Percentiles rank a stretch among this genome's conserved stretches.
phyloP scores from a whole-genome alignment of 768 basidiomycete genomes.

The Termitomyces sp. region DNA sequence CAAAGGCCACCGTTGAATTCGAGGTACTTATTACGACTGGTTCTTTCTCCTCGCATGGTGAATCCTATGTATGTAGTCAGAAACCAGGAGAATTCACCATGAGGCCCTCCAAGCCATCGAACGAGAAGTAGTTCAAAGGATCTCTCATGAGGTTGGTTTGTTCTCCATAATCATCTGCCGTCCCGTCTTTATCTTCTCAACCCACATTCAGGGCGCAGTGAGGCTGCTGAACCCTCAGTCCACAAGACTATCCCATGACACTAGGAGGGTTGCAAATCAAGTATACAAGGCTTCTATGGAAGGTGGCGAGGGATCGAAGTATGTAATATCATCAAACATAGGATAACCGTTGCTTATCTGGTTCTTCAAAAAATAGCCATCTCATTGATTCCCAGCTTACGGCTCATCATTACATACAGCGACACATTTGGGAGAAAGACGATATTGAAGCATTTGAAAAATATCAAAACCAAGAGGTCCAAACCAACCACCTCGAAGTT shows the following conservation, averaged over 20 bases:
- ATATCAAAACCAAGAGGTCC: not conserved
- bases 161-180: not conserved
- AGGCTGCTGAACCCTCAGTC: not conserved
- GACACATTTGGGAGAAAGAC: not conserved
- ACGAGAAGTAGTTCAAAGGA: not conserved
- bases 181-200: too few relatives aligned
- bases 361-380: too few relatives aligned
- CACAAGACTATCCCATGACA: not conserved
- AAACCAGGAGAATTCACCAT: not conserved
- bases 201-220: not conserved
- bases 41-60: too few relatives aligned
- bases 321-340: not conserved
- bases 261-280: not conserved
- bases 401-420: not conserved
- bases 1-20: not conserved
- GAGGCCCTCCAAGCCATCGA: not conserved
- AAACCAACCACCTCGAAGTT: too few relatives aligned
- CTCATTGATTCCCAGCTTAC: not conserved
- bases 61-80: not conserved
- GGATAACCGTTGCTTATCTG: not conserved
- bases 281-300: not conserved
- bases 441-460: not conserved
- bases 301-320: not conserved
- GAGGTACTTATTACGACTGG: not conserved
- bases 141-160: not conserved